phyloP scores from a whole-genome alignment of 169 alveolate genomes.

The Cryptosporidium tyzzeri region DNA sequence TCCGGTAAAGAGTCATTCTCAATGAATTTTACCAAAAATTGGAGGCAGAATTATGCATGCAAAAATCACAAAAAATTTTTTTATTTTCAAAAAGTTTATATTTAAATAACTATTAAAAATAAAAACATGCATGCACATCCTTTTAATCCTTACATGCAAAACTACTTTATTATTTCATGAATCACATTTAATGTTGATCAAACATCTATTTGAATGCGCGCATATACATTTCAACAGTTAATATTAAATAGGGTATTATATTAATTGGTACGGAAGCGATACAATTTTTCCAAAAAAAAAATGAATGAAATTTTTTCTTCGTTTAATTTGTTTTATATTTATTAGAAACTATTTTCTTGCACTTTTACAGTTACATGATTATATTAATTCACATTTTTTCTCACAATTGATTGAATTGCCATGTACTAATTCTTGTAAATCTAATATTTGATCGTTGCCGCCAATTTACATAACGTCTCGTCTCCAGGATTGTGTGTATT shows the following conservation, averaged over 20 bases:
- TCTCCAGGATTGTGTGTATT: conserved; percentile 68
- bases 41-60: not conserved
- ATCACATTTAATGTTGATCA: no score
- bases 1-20: no score
- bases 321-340: not conserved
- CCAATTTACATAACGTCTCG: conserved; percentile 61
- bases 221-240: not conserved
- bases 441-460: conserved; percentile 15
- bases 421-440: not conserved
- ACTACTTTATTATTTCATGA: not conserved
- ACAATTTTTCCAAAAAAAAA: no score
- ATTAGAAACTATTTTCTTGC: not conserved
- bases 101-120: no score
- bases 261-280: not conserved
- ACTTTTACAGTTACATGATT: not conserved
- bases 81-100: not conserved
- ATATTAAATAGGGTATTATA: not conserved
- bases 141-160: not conserved
- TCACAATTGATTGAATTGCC: not conserved
- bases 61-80: not conserved
- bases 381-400: not conserved
- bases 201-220: not conserved
- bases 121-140: not conserved
- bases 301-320: no score
- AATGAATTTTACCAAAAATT: no score